Conservation (phyloP, 306 rosid species). For the Prunus mira region DNA sequence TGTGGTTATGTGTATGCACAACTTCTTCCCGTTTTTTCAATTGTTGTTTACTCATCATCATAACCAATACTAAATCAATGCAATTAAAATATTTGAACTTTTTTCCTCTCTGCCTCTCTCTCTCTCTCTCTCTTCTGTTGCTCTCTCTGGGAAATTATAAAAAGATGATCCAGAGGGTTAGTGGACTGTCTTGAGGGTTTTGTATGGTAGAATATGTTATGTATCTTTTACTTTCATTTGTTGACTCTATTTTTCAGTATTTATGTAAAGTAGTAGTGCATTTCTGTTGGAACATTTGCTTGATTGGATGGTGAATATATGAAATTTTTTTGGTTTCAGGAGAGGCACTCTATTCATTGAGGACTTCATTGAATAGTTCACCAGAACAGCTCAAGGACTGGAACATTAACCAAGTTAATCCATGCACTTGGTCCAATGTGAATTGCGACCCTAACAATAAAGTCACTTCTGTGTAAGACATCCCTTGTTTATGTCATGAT, state of each 20-base stretch:
- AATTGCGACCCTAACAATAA: constrained; percentile 45
- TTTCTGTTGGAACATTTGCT: constrained; percentile 12
- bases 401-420: constrained; percentile 85
- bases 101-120: not conserved
- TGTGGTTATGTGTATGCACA: not conserved
- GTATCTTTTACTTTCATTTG: not conserved
- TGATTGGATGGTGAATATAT: constrained; percentile 21
- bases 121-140: not conserved
- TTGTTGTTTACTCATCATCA: not conserved
- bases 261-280: constrained; percentile 9
- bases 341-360: constrained; percentile 74
- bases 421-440: constrained; percentile 94
- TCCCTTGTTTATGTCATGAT: constrained; percentile 5
- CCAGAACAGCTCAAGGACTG: constrained; percentile 71
- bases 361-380: constrained; percentile 56
- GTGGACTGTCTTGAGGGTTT: constrained; percentile 1
- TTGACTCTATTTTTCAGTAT: constrained; percentile 10
- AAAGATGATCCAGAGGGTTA: not conserved
- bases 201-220: not conserved
- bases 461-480: constrained; percentile 76
- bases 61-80: not conserved
- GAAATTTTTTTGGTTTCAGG: constrained; percentile 49
- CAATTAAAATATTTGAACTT: not conserved
- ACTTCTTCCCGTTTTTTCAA: not conserved
- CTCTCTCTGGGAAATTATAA: not conserved